Conservation (phyloP, 1,284 basidiomycete species). For the Puccinia triticina region DNA sequence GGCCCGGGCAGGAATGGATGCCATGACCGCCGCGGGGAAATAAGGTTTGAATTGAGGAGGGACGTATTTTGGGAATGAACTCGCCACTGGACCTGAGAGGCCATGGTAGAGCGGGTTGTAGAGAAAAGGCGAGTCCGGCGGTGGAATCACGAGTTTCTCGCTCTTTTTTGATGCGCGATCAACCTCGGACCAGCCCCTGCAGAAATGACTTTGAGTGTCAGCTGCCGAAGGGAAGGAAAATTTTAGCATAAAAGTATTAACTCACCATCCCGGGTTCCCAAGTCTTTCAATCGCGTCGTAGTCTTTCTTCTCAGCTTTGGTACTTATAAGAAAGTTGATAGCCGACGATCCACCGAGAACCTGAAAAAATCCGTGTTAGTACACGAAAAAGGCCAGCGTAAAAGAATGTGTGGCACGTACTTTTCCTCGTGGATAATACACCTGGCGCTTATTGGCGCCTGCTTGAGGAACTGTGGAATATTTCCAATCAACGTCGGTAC, state of each 20-base stretch:
- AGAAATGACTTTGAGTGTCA: background rate
- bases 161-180: conserved; percentile 42
- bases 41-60: conserved; percentile 33
- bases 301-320: conserved; percentile 38
- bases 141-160: conserved; percentile 21
- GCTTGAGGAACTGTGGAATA: conserved; percentile 39
- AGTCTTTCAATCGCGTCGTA: conserved; percentile 40
- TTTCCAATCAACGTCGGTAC: conserved; percentile 42
- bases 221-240: background rate
- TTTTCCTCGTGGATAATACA: conserved; percentile 42
- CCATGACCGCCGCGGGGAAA: conserved; percentile 3
- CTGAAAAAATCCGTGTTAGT: background rate
- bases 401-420: background rate
- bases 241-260: background rate
- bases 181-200: conserved; percentile 44
- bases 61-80: conserved; percentile 41
- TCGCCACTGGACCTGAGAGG: background rate
- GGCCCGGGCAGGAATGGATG: conserved; percentile 1
- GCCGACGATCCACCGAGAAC: conserved; percentile 50
- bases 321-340: conserved; percentile 40
- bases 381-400: background rate
- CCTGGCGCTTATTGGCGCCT: conserved; percentile 17
- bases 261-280: conserved; percentile 49
- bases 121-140: background rate
- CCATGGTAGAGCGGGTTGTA: conserved; percentile 21